phyloP scores from a whole-genome alignment of 306 rosid species.

The Morella rubra region DNA sequence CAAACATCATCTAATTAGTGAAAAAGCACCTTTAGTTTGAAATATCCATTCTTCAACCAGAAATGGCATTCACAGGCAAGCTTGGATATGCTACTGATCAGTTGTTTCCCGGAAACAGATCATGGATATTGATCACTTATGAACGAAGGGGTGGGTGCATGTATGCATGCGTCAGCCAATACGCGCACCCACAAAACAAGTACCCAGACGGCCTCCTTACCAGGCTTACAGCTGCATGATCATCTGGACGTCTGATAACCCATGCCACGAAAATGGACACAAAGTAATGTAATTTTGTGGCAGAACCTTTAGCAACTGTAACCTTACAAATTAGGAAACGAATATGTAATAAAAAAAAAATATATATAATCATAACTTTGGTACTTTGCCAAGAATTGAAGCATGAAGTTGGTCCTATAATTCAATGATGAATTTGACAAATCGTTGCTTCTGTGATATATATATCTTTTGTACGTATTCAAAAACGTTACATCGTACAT shows the following conservation, averaged over 20 bases:
- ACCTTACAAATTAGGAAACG: no score
- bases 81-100: neutral
- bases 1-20: neutral
- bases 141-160: neutral
- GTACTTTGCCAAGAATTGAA: no score
- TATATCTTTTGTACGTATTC: no score
- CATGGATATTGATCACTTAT: neutral
- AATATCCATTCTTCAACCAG: neutral
- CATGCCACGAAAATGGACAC: neutral
- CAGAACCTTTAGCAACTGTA: no score
- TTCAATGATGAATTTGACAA: no score
- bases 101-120: slow-evolving; percentile 14
- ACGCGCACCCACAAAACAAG: neutral
- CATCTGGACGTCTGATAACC: neutral
- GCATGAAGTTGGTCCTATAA: no score
- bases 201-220: neutral
- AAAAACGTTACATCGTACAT: no score
- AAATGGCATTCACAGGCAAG: neutral
- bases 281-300: no score
- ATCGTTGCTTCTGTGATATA: no score
- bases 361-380: no score
- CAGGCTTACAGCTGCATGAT: no score
- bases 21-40: neutral
- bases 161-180: neutral
- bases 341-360: no score